Base-by-base conservation (phyloP, 192 early-diverging fungal genomes). In the Umbelopsis vinacea region DNA sequence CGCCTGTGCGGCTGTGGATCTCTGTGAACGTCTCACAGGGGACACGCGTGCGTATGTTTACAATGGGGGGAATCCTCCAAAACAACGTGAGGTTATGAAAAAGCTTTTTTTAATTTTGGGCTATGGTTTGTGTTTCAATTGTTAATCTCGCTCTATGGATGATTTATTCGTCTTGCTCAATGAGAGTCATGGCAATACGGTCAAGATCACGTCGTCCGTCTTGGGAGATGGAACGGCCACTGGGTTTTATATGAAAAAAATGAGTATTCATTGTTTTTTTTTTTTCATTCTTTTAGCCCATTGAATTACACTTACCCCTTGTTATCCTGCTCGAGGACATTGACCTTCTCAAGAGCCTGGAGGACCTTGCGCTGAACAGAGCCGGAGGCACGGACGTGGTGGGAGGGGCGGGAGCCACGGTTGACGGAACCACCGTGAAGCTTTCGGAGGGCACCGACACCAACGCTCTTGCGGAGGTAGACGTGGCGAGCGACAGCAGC, bases 141-240 rank as follows among this genome's bases (percentile, higher is more conserved):
- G 57, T 63, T 50, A 50, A 17, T 50, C 33, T 63, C 29, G 57
- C 57, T 63, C 57, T 63, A 63, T 63, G 57, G 35, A 35, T 29
- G 17, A 37, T 63, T 71, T 52, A 53, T 22, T 71, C 54, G 47
- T 74, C 70, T 33, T 71, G 67, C 22, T 60, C 74, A 67, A 66
- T 70, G 21, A 79, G 60, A 24, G 85, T 83, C 78, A 77, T 78
- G 70, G 94, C 93, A 84, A 97, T 97, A 79, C 96, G 95, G 88
- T 99, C 97, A 82, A 99, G 90, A 87, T 98, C 97, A 88, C 97
- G 96, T 87, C 96, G 97, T 68, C 97, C 97, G 77, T 94, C 93
- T 69, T 90, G 89, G 82, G 97, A 92, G 87, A 99, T 96, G 82
- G 85, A 88, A 83, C 97, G 95, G 73, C 97, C 97, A 89, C 95